Conservation (phyloP, 805 yeast genomes). For the Myxozyma melibiosi region DNA sequence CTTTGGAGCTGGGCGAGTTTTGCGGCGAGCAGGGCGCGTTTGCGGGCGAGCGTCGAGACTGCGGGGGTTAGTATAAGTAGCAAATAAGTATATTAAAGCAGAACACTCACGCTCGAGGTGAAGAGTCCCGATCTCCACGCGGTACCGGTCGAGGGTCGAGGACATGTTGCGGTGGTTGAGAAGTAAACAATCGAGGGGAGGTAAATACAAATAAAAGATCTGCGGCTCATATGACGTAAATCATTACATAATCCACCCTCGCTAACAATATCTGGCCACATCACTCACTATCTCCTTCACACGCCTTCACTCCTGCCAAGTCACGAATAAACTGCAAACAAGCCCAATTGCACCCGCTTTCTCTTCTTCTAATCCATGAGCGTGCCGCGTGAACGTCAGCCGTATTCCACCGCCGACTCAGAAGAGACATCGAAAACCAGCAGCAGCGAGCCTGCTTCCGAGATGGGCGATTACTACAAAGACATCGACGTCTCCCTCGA, state of each 20-base stretch:
- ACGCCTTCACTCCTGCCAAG: no score
- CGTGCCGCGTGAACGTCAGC: constrained; percentile 7
- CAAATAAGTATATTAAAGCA: no score
- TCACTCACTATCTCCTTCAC: constrained; percentile 1
- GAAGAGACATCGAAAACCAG: not conserved
- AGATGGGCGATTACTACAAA: not conserved
- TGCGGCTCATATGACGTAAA: not conserved
- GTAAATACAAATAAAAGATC: not conserved
- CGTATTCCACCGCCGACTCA: not conserved
- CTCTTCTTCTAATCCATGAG: not conserved
- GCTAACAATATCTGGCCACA: no score
- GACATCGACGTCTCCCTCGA: constrained; percentile 20
- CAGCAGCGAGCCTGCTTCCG: not conserved
- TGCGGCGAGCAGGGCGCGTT: constrained; percentile 5
- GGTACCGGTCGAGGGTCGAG: not conserved
- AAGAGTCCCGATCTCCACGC: constrained; percentile 1
- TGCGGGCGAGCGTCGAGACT: constrained; percentile 4
- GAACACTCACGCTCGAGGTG: not conserved
- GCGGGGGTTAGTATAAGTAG: not conserved
- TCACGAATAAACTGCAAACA: no score
- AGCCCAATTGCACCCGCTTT: no score
- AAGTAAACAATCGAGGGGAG: not conserved
- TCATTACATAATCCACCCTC: no score
- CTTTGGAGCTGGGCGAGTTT: not conserved
- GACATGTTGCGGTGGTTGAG: not conserved